Percentiles rank a stretch among this genome's conserved stretches.
Conservation (phyloP, 805 yeast genomes). For the Jamesozyma spencerorum region DNA sequence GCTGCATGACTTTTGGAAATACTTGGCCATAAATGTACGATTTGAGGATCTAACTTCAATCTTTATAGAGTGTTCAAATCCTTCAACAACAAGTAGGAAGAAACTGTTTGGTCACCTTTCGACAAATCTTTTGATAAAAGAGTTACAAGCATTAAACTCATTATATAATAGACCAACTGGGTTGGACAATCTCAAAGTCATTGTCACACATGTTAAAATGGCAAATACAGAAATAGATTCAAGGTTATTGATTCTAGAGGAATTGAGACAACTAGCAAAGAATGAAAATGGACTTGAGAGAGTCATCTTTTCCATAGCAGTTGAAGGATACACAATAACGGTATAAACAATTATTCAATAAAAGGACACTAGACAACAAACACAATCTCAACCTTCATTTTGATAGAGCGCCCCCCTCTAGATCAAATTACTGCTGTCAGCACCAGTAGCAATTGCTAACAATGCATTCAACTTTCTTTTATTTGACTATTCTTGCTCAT, state of each 20-base stretch:
- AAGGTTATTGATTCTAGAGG: constrained; percentile 40
- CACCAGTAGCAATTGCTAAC: too few relatives aligned
- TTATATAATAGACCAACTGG: constrained; percentile 33
- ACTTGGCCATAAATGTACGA: constrained; percentile 39
- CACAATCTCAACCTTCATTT: too few relatives aligned
- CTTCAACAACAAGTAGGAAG: constrained; percentile 35
- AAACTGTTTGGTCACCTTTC: constrained; percentile 74
- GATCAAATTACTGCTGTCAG: too few relatives aligned
- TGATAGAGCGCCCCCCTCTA: too few relatives aligned
- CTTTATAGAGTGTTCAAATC: constrained; percentile 70
- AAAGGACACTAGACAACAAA: too few relatives aligned
- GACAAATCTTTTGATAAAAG: constrained; percentile 53
- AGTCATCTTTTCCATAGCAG: constrained; percentile 21
- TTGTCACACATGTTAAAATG: constrained; percentile 50
- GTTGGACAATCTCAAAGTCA: constrained; percentile 24
- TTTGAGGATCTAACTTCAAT: constrained; percentile 41
- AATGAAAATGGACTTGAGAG: constrained; percentile 30
- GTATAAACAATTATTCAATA: constrained; percentile 4
- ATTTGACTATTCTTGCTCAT: too few relatives aligned
- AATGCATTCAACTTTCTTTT: too few relatives aligned
- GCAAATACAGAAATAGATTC: constrained; percentile 40
- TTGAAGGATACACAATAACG: constrained; percentile 18
- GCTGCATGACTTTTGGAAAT: constrained; percentile 43
- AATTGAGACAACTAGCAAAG: constrained; percentile 36
- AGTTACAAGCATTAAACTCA: constrained; percentile 34